phyloP scores from a whole-genome alignment of 352 stramenopile species.

The Globisporangium abappressorium region DNA sequence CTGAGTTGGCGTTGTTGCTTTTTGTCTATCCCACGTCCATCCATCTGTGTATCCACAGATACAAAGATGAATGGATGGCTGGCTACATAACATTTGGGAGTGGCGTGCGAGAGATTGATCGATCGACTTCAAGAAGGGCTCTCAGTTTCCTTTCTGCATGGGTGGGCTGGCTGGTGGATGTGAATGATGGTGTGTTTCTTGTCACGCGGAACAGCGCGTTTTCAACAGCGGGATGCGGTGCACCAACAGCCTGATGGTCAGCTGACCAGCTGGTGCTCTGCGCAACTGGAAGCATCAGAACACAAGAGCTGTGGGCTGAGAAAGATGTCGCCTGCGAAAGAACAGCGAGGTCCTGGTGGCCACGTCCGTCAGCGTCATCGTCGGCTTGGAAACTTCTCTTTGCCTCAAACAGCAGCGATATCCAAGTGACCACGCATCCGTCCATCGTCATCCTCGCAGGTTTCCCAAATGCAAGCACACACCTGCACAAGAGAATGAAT shows the following conservation, averaged over 20 bases:
- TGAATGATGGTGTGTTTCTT: neutral
- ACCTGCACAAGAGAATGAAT: neutral
- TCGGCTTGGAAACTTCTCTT: neutral
- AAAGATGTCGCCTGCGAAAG: neutral
- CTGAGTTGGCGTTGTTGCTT: no score
- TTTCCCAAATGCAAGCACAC: no score
- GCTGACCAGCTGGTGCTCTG: neutral
- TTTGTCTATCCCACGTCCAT: no score
- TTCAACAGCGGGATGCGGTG: neutral
- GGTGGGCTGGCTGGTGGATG: no score
- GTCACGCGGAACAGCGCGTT: neutral
- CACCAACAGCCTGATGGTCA: neutral
- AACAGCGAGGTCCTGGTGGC: neutral
- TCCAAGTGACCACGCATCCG: neutral
- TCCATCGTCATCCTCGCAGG: no score
- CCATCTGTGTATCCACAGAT: no score
- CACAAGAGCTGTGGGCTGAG: neutral
- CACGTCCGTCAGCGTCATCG: neutral
- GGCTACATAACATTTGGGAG: no score
- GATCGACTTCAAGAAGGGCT: neutral
- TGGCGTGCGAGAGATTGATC: neutral
- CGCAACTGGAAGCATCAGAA: neutral
- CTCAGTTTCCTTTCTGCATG: no score
- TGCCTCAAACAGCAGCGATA: neutral
- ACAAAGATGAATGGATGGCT: no score